These are phyloP conservation scores for Sphenostylis stenocarpa DNA, from an alignment of 306 rosid species.

Conservation along the genomic window DNA sequence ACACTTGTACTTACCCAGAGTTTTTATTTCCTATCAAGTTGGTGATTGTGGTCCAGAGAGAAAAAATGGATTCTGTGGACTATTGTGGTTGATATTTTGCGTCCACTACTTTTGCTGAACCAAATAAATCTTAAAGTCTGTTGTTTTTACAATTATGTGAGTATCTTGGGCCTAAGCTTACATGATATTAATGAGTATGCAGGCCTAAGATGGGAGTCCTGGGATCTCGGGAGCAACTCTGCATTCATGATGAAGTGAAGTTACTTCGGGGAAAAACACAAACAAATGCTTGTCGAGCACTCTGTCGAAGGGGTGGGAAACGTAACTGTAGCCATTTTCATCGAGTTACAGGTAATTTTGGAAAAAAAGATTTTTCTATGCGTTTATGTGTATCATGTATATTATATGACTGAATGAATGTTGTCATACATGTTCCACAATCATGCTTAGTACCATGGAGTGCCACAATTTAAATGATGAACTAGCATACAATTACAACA, in stretches of 20 bases:
- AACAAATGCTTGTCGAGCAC: conserved; percentile 68
- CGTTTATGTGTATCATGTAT: not conserved
- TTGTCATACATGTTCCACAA: not conserved
- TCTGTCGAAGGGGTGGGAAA: conserved; percentile 58
- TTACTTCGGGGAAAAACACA: conserved; percentile 73
- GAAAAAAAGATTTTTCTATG: not conserved
- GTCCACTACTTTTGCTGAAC: conserved; percentile 4
- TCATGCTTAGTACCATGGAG: not conserved
- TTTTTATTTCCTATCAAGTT: conserved; percentile 9
- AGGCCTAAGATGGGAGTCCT: conserved; percentile 94
- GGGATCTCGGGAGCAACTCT: conserved; percentile 94
- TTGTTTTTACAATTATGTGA: conserved; percentile 19
- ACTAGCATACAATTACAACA: not conserved
- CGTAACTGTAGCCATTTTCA: conserved; percentile 52
- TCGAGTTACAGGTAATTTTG: conserved; percentile 55
- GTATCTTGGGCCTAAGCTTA: conserved; percentile 26
- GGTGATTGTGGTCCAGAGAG: not conserved
- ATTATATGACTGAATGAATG: not conserved
- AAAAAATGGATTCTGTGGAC: conserved; percentile 11
- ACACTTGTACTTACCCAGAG: not conserved
- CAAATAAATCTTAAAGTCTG: not conserved
- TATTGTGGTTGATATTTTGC: conserved; percentile 18
- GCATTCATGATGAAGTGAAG: conserved; percentile 88
- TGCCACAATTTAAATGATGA: not conserved
- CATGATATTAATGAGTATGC: conserved; percentile 25